Conservation (phyloP, 2,329 filamentous ascomycete species). For the Annulohypoxylon truncatum region DNA sequence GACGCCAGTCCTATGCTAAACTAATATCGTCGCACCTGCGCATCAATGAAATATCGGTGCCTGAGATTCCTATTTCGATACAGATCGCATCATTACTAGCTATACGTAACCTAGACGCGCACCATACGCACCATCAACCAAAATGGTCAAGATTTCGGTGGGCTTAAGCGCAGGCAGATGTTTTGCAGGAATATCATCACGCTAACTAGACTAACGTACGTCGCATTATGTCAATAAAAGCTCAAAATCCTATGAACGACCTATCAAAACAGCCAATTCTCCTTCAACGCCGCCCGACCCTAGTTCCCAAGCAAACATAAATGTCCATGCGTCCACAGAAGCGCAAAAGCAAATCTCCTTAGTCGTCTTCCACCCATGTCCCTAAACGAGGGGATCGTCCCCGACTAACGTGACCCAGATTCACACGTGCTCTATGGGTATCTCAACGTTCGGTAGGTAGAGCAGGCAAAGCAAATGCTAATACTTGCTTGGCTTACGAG, state of each 20-base stretch:
- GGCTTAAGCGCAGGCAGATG: slow-evolving; percentile 23
- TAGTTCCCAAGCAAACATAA: not conserved
- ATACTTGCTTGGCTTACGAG: slow-evolving; percentile 8
- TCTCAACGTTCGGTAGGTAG: not conserved
- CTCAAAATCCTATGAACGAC: not conserved
- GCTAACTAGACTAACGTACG: slow-evolving; percentile 7
- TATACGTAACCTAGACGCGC: slow-evolving; percentile 33
- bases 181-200: slow-evolving; percentile 16
- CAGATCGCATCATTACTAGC: slow-evolving; percentile 20
- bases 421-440: not conserved
- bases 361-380: not conserved
- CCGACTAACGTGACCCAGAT: slow-evolving; percentile 1
- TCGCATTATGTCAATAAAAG: not conserved
- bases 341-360: not conserved
- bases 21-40: slow-evolving; percentile 20
- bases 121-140: slow-evolving; percentile 20
- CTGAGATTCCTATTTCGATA: slow-evolving; percentile 33
- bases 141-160: not conserved
- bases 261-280: not conserved
- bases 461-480: not conserved
- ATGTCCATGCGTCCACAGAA: not conserved
- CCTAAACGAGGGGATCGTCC: not conserved
- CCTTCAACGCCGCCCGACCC: not conserved
- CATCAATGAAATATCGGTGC: slow-evolving; percentile 43
- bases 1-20: not conserved